Evolutionary conservation across 306 rosid species (phyloP), one percentile per base, ranked within the genome.

Genomic region (Vigna trinervia): DNA sequence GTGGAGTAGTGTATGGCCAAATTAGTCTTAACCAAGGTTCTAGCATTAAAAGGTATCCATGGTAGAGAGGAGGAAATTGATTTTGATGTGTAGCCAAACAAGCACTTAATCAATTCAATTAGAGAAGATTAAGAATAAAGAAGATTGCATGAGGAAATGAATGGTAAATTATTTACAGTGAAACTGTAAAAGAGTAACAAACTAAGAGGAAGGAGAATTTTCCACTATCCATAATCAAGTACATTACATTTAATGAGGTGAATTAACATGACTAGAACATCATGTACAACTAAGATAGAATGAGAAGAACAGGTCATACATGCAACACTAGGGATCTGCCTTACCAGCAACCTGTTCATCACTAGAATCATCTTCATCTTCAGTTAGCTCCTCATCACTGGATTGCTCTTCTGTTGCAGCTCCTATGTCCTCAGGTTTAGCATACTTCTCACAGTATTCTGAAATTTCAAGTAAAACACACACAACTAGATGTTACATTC

Each of bases 301-400:
- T 66, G 38, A 54, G 73, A 62, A 75, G 66, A 69, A 32, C 75
- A 71, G 5, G 60, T 43, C 30, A 51, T 43, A 63, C 30, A 72
- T 69, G 68, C 74, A 75, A 41, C 73, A 58, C 52, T 82, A 87
- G 22, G 86, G 90, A 74, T 87, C 88, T 63, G 87, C 90, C 66
- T 84, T 71, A 66, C 88, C 88, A 70, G 84, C 90, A 57, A 87
- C 83, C 79, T 87, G 88, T 73, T 84, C 90, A 77, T 87, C 90
- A 51, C 80, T 69, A 23, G 88, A 87, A 80, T 84, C 90, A 80
- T 81, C 77, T 77, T 84, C 90, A 73, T 82, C 86, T 73, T 84
- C 90, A 56, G 64, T 84, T 69, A 84, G 58, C 81, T 87, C 90
- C 71, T 87, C 90, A 51, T 87, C 90, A 77, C 88, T 87, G 4